phyloP scores from a whole-genome alignment of 2,329 filamentous ascomycete genomes.

The Calonectria leucothoes region DNA sequence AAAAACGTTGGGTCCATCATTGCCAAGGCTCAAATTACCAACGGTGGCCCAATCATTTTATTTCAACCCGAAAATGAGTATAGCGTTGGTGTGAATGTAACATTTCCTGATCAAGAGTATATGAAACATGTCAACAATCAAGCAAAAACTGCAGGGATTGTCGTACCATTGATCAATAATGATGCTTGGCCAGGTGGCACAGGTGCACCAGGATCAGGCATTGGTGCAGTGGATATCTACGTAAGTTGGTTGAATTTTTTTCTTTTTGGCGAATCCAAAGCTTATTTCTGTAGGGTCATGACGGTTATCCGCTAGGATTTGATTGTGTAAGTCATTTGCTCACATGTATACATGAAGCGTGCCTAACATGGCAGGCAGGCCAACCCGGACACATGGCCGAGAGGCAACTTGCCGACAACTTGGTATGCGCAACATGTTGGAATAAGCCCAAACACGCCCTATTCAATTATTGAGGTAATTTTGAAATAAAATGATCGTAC shows the following conservation, averaged over 20 bases:
- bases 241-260: slow-evolving; percentile 33
- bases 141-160: slow-evolving; percentile 73
- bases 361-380: slow-evolving; percentile 40
- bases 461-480: slow-evolving; percentile 61
- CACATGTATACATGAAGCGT: rapidly evolving
- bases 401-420: slow-evolving; percentile 49
- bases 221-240: slow-evolving; percentile 69
- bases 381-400: slow-evolving; percentile 59
- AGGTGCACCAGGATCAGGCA: slow-evolving; percentile 72
- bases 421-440: slow-evolving; percentile 67
- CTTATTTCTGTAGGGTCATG: slow-evolving; percentile 59
- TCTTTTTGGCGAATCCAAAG: background rate
- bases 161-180: slow-evolving; percentile 81
- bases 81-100: slow-evolving; percentile 59
- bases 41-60: slow-evolving; percentile 83
- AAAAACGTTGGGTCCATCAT: slow-evolving; percentile 72
- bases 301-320: slow-evolving; percentile 71
- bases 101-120: slow-evolving; percentile 75
- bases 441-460: slow-evolving; percentile 74
- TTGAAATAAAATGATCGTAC: no score
- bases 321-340: slow-evolving; percentile 55
- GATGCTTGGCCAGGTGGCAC: slow-evolving; percentile 72
- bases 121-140: slow-evolving; percentile 79
- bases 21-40: slow-evolving; percentile 82
- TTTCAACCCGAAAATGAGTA: slow-evolving; percentile 89